Base-by-base conservation (phyloP, 1,284 basidiomycete species). In the Apiotrichum laibachii region DNA sequence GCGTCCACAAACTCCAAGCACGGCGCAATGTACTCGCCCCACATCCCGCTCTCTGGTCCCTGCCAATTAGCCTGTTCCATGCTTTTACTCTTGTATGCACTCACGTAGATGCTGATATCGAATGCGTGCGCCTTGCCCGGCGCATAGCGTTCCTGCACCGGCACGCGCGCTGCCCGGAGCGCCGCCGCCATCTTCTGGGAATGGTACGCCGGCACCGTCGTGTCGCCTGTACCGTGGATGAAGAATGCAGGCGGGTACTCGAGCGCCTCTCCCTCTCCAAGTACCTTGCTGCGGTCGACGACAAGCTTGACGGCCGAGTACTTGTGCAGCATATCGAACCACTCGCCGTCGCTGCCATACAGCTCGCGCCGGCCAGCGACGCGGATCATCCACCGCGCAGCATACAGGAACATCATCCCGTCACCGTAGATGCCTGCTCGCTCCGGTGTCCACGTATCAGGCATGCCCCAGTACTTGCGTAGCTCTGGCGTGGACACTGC, bases 151-250 rank as follows among this genome's bases (percentile, higher is more conserved):
- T 56, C 62, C 7, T 53, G 54, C 4, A 62, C 57, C 7, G 51
- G 50, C 13, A 69, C 59, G 3, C 60, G 63, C 21, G 55, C n/a
- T 7, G 46, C 55, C n/a, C 53, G 60, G 8, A 70, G 57, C 22
- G 57, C 59, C 12, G 52, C 50, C 26, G 56, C 64, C 26, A 70
- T 60, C 16, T 54, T 26, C 39, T 60, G 33, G 13, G 57, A 53
- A 46, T 70, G 69, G 10, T 55, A 45, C 11, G 64, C 49, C n/a
- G 60, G 62, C 19, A 70, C 71, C 15, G 58, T 39, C 13, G 19
- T 31, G 47, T 72, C 71, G 10, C 39, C 58, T 13, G 53, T 60
- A 1, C 70, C 69, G 56, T 72, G 70, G 42, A 72, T 55, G 50
- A 71, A 46, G 59, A 63, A 66, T 5, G 67, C 68, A 13, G 70